Base-by-base conservation (phyloP, 371 early-diverging fungal genomes). In the Mucor racemosus region DNA sequence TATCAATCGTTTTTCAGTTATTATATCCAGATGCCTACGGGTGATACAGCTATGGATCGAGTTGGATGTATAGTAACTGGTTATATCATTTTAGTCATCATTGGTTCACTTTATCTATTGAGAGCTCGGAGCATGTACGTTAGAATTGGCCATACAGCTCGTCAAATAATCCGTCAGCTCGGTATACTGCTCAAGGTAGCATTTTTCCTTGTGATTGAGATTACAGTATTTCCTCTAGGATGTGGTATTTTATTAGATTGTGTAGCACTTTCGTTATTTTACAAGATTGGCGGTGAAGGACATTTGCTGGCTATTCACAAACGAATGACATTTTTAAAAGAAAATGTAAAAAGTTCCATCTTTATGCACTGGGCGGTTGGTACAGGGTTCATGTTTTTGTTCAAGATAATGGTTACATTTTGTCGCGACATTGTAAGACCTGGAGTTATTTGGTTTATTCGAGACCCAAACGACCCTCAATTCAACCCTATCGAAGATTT, bases 371-470 rank as follows among this genome's bases (percentile, higher is more conserved):
- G 95, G 97, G 86, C 95, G 60, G 69, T 88, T 0, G 97, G 97
- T 0, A 94, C 97, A 9, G 84, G 85, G 2, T 94, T 94, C 75
- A 94, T 96, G 94, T 93, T 94, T 68, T 82, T 92, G 63, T 92
- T 97, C 83, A 90, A 96, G 2, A 70, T 84, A 13, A 91, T 94
- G 69, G 87, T 97, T 26, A 68, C 87, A 17, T 74, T 84, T 44
- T 91, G 92, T 35, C 88, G 96, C 31, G 84, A 88, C 35, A 82
- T 92, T 26, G 85, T 95, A n/a, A 90, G 97, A 0, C 92, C 92
- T 1, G 96, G 96, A 21, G 93, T 96, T 26, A 83, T 97, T 80
- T 96, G 96, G 96, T 96, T 97, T 75, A 92, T 97, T 60, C 90
- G 97, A 46, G 95, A 97, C 67, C 97, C 97, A 4, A 93, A 93